A percentile compares a stretch with the other conserved stretches of the same genome.
Conservation (phyloP, 2,329 filamentous ascomycete genomes). For the Aspergillus floridensis region DNA sequence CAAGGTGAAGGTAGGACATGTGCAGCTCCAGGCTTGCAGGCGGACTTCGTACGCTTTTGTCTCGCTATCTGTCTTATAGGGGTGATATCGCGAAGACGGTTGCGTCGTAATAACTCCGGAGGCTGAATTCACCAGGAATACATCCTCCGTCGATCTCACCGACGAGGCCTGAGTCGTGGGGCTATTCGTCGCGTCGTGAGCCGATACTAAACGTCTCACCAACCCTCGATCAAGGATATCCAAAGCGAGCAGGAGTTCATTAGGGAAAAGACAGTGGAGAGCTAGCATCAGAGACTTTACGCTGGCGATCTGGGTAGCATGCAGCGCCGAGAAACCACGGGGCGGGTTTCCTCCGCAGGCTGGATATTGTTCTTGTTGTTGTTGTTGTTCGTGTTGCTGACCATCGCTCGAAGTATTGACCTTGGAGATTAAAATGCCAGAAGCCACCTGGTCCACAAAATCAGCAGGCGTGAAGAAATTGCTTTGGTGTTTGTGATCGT, state of each 20-base stretch:
- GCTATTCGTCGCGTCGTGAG: constrained; percentile 1
- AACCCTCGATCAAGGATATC: constrained; percentile 80
- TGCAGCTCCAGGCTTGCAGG: constrained; percentile 79
- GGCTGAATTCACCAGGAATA: constrained; percentile 66
- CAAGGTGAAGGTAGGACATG: constrained; percentile 80
- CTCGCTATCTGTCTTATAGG: constrained; percentile 18
- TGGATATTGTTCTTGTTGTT: constrained; percentile 8
- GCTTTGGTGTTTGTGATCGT: too few relatives aligned
- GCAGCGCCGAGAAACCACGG: constrained; percentile 24
- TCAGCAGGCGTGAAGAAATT: neutral
- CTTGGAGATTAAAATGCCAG: constrained; percentile 16
- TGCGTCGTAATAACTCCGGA: constrained; percentile 32
- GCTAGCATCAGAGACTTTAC: constrained; percentile 65
- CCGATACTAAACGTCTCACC: constrained; percentile 55
- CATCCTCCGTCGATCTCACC: constrained; percentile 21
- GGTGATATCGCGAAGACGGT: constrained; percentile 16
- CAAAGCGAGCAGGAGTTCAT: constrained; percentile 75
- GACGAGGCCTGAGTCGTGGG: neutral
- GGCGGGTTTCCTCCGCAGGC: neutral
- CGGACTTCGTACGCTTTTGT: constrained; percentile 66
- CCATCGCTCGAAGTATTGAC: neutral
- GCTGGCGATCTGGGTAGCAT: constrained; percentile 23
- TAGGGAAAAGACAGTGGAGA: constrained; percentile 80
- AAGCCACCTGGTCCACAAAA: constrained; percentile 28
- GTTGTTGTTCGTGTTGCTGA: constrained; percentile 3